Percentiles rank a stretch among this genome's conserved stretches.
Evolutionary conservation across 805 yeast species (phyloP).

Genomic region (Peterozyma xylosa): DNA sequence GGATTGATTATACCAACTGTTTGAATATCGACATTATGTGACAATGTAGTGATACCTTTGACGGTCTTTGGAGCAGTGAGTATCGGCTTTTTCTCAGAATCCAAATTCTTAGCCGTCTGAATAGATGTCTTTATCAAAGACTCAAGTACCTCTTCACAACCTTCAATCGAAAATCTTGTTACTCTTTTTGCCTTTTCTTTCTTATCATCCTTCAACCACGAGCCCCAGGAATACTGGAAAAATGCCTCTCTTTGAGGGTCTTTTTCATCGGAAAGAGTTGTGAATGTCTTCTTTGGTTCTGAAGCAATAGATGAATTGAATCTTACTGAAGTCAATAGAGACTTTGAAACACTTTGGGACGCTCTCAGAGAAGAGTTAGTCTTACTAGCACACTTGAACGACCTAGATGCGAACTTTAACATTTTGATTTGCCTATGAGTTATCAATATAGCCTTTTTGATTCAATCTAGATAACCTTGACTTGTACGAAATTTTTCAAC

Average conservation of each 20-base stretch:
- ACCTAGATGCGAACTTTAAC: no score
- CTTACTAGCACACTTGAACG: no score
- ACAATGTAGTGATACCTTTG: conserved; percentile 19
- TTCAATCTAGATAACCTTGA: no score
- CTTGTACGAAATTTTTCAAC: no score
- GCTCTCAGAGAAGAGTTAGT: no score
- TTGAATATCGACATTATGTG: conserved; percentile 37
- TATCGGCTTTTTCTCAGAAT: neutral
- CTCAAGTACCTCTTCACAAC: conserved; percentile 49
- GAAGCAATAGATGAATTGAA: neutral
- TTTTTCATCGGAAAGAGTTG: conserved; percentile 49
- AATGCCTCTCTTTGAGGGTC: conserved; percentile 68
- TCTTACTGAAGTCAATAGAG: no score
- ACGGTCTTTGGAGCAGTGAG: conserved; percentile 18
- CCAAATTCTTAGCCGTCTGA: conserved; percentile 19
- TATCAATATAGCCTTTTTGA: no score
- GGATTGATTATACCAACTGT: conserved; percentile 36
- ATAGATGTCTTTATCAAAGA: conserved; percentile 31
- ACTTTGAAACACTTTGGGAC: no score
- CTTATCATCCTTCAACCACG: conserved; percentile 81
- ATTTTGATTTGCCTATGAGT: no score
- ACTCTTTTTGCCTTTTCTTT: conserved; percentile 67
- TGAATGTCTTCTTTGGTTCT: conserved; percentile 28
- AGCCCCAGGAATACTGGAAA: conserved; percentile 90
- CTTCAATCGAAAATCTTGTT: conserved; percentile 78